These are phyloP conservation scores for Senna siamea DNA, from an alignment of 306 rosid genomes.

Conservation along the genomic window DNA sequence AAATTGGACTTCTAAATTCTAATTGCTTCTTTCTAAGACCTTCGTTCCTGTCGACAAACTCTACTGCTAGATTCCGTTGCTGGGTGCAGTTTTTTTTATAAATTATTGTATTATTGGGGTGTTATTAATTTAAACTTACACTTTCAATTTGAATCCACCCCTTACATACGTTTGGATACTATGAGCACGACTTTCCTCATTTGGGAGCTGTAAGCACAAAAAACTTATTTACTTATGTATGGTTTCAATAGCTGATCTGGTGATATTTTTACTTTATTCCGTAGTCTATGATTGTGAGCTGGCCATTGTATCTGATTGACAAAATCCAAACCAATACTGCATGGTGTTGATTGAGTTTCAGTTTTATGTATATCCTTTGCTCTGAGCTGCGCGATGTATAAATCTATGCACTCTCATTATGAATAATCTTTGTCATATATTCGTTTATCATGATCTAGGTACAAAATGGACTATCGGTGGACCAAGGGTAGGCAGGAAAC, in stretches of 20 bases:
- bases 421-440: constrained; percentile 3
- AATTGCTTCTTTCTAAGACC: neutral
- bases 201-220: neutral
- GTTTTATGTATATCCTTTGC: neutral
- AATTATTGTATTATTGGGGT: neutral
- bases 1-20: neutral
- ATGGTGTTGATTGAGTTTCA: constrained; percentile 8
- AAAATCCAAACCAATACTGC: neutral
- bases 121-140: neutral
- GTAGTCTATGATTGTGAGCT: neutral
- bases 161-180: neutral
- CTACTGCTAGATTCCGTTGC: neutral
- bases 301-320: neutral
- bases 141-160: neutral
- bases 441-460: constrained; percentile 29
- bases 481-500: constrained; percentile 58
- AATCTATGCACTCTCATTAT: neutral
- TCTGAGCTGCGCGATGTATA: neutral
- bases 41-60: neutral
- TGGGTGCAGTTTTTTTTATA: neutral
- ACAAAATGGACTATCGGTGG: constrained; percentile 64
- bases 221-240: neutral
- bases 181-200: neutral
- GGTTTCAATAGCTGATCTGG: neutral
- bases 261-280: neutral